Percentiles rank a stretch among this genome's conserved stretches.
Conservation (phyloP, 116 monocot genomes). For the Cymodocea nodosa region DNA sequence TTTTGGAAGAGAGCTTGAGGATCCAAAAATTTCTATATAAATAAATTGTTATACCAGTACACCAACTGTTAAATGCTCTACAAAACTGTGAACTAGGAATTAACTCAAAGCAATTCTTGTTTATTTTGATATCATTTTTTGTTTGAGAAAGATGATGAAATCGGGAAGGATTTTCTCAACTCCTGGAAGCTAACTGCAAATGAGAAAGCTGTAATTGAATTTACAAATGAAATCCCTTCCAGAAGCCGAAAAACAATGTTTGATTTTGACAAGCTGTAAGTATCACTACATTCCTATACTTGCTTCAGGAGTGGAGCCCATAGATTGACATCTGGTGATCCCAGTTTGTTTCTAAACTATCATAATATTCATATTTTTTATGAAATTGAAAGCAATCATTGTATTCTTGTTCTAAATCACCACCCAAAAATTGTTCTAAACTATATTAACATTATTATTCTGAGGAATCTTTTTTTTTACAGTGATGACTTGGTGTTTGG, state of each 20-base stretch:
- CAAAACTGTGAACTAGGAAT: neutral
- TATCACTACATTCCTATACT: neutral
- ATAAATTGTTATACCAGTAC: too few relatives aligned
- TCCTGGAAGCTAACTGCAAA: slow-evolving; percentile 49
- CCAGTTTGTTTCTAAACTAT: too few relatives aligned
- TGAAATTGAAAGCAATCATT: too few relatives aligned
- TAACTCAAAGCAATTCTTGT: neutral
- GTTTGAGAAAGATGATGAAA: slow-evolving; percentile 43
- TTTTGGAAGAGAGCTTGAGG: too few relatives aligned
- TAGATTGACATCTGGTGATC: too few relatives aligned
- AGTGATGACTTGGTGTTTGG: slow-evolving; percentile 84
- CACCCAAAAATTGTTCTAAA: too few relatives aligned
- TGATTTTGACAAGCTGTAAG: slow-evolving; percentile 74
- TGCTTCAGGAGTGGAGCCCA: neutral
- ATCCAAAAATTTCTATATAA: too few relatives aligned
- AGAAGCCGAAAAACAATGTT: slow-evolving; percentile 41
- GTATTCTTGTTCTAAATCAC: too few relatives aligned
- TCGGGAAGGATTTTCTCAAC: slow-evolving; percentile 68
- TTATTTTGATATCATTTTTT: slow-evolving; percentile 5
- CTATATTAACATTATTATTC: too few relatives aligned
- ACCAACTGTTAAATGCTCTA: neutral
- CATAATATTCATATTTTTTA: too few relatives aligned
- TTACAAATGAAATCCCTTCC: slow-evolving; percentile 35
- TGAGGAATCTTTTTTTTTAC: slow-evolving; percentile 8
- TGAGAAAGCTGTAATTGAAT: slow-evolving; percentile 45